These are phyloP conservation scores for Malania oleifera DNA, from an alignment of 164 flowering plant genomes.

Conservation along the genomic window DNA sequence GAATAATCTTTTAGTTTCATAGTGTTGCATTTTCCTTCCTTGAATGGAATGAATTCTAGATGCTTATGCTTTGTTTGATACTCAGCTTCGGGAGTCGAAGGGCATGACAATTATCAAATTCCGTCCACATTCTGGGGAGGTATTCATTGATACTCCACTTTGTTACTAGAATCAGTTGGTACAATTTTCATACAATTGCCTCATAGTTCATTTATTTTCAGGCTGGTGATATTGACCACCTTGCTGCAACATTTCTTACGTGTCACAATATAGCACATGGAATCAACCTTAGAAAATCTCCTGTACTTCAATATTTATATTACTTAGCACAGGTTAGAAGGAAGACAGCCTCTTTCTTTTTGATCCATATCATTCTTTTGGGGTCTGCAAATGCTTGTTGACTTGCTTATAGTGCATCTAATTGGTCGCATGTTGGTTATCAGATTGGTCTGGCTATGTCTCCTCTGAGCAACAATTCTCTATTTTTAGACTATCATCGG, in stretches of 20 bases:
- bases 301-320: slow-evolving; percentile 91
- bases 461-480: slow-evolving; percentile 94
- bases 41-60: not conserved
- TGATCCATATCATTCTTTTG: not conserved
- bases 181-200: not conserved
- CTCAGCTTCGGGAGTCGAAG: slow-evolving; percentile 88
- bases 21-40: not conserved
- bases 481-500: slow-evolving; percentile 83
- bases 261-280: slow-evolving; percentile 93
- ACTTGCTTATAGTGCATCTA: not conserved
- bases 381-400: not conserved
- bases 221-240: slow-evolving; percentile 99
- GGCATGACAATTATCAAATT: slow-evolving; percentile 94
- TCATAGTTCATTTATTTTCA: slow-evolving; percentile 25
- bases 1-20: not conserved
- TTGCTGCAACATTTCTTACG: slow-evolving; percentile 91
- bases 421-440: slow-evolving; percentile 13
- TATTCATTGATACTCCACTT: slow-evolving; percentile 16
- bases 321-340: slow-evolving; percentile 79
- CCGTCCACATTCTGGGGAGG: slow-evolving; percentile 99
- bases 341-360: not conserved
- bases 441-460: slow-evolving; percentile 99
- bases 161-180: not conserved
- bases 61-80: not conserved
- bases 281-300: slow-evolving; percentile 90